Percentiles rank a stretch among this genome's conserved stretches.
phyloP scores from a whole-genome alignment of 345 rosid species.

The Eutrema yunnanense region DNA sequence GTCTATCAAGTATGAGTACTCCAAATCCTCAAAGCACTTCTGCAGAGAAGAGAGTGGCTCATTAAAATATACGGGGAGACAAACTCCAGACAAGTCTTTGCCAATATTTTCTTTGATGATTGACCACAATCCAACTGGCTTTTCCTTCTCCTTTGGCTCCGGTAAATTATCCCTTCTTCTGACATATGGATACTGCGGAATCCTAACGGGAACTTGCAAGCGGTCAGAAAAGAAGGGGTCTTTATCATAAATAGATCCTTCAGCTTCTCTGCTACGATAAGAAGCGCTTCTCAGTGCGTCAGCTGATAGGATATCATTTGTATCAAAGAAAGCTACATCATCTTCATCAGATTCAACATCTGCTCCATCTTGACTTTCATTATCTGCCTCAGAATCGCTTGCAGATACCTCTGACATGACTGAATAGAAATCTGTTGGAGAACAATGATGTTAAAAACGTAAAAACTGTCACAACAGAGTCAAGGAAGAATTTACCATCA shows the following conservation, averaged over 20 bases:
- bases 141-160: slow-evolving; percentile 96
- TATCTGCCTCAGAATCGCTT: slow-evolving; percentile 83
- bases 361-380: slow-evolving; percentile 88
- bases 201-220: slow-evolving; percentile 47
- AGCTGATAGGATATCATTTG: slow-evolving; percentile 79
- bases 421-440: slow-evolving; percentile 87
- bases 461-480: background rate
- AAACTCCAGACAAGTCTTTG: slow-evolving; percentile 97
- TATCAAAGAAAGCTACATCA: slow-evolving; percentile 68
- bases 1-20: slow-evolving; percentile 88
- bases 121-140: slow-evolving; percentile 96
- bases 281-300: slow-evolving; percentile 94
- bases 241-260: slow-evolving; percentile 50
- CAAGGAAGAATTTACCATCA: background rate
- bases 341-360: slow-evolving; percentile 94
- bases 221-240: slow-evolving; percentile 58
- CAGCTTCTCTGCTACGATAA: slow-evolving; percentile 64
- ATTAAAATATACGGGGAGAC: slow-evolving; percentile 96
- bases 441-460: slow-evolving; percentile 9
- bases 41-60: slow-evolving; percentile 97
- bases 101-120: slow-evolving; percentile 97
- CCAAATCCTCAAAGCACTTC: slow-evolving; percentile 99
- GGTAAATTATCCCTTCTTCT: slow-evolving; percentile 89
- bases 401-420: slow-evolving; percentile 95
- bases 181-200: slow-evolving; percentile 64